phyloP scores from a whole-genome alignment of 345 rosid genomes.

The Luvunga scandens region DNA sequence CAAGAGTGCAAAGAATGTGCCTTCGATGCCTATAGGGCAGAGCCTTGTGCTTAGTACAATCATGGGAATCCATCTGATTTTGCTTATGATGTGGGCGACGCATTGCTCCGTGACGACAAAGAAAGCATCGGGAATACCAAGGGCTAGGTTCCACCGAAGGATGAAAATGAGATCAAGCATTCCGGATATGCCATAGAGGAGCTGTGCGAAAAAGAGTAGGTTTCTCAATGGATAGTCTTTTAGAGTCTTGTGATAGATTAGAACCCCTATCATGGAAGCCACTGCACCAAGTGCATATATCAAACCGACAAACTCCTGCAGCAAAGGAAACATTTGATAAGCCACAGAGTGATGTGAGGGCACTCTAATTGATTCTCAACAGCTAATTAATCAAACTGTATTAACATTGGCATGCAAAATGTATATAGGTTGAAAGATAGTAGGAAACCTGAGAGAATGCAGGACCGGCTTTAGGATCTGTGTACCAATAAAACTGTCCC shows the following conservation, averaged over 20 bases:
- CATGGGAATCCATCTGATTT: conserved; percentile 83
- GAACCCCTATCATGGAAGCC: conserved; percentile 75
- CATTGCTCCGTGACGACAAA: conserved; percentile 69
- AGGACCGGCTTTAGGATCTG: conserved; percentile 74
- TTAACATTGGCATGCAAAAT: neutral
- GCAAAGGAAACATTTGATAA: neutral
- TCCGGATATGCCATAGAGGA: conserved; percentile 58
- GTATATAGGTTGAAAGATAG: neutral
- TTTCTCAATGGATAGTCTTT: conserved; percentile 61
- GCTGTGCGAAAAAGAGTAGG: conserved; percentile 56
- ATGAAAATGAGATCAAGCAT: conserved; percentile 72
- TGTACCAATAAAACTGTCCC: conserved; percentile 83
- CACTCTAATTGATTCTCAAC: neutral
- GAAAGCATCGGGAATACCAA: conserved; percentile 70
- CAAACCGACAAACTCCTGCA: conserved; percentile 66
- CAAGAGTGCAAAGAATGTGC: conserved; percentile 70
- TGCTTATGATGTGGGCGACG: conserved; percentile 46
- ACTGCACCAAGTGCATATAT: conserved; percentile 66
- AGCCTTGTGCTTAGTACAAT: conserved; percentile 69
- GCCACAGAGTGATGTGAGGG: too few species aligned
- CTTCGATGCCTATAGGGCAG: conserved; percentile 79
- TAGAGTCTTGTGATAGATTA: conserved; percentile 69
- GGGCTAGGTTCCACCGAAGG: conserved; percentile 57
- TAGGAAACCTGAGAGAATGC: conserved; percentile 66
- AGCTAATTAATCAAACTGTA: neutral